Percentiles rank a stretch among this genome's conserved stretches.
Evolutionary conservation across 2,329 filamentous ascomycete species (phyloP).

Genomic region (Bipolaris gigantea): DNA sequence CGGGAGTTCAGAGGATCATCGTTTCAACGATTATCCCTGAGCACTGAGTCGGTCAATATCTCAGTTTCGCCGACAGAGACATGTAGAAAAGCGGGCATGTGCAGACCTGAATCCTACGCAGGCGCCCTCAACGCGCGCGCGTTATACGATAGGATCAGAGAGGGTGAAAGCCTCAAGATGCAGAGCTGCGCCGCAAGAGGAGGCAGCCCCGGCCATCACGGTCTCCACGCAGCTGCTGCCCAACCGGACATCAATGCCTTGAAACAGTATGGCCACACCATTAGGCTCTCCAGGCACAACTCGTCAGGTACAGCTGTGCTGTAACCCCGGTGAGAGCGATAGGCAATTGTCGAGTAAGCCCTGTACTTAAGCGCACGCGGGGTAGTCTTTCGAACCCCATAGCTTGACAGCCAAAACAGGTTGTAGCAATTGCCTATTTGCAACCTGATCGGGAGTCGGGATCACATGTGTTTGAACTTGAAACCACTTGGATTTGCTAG

Average conservation of each 20-base stretch:
- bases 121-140: conserved; percentile 28
- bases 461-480: conserved; percentile 13
- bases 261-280: conserved; percentile 22
- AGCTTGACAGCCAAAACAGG: conserved; percentile 8
- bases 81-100: conserved; percentile 8
- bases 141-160: conserved; percentile 22
- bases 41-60: conserved; percentile 19
- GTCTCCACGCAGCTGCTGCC: conserved; percentile 12
- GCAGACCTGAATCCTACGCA: conserved; percentile 16
- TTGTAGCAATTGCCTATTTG: conserved; percentile 7
- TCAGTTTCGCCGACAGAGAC: conserved; percentile 1
- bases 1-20: conserved; percentile 14
- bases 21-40: conserved; percentile 24
- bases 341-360: conserved; percentile 12
- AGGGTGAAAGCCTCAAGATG: conserved; percentile 9
- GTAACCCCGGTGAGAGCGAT: conserved; percentile 11
- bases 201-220: conserved; percentile 17
- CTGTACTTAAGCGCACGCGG: conserved; percentile 17
- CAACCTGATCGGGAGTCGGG: conserved; percentile 3
- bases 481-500: conserved; percentile 5
- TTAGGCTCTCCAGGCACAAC: conserved; percentile 16
- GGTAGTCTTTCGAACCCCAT: conserved; percentile 16
- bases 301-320: conserved; percentile 11
- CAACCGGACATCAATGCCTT: conserved; percentile 11
- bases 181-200: conserved; percentile 17